A percentile compares a stretch with the other conserved stretches of the same genome.
Conservation (phyloP, 1,284 basidiomycete genomes). For the Apiotrichum porosum region DNA sequence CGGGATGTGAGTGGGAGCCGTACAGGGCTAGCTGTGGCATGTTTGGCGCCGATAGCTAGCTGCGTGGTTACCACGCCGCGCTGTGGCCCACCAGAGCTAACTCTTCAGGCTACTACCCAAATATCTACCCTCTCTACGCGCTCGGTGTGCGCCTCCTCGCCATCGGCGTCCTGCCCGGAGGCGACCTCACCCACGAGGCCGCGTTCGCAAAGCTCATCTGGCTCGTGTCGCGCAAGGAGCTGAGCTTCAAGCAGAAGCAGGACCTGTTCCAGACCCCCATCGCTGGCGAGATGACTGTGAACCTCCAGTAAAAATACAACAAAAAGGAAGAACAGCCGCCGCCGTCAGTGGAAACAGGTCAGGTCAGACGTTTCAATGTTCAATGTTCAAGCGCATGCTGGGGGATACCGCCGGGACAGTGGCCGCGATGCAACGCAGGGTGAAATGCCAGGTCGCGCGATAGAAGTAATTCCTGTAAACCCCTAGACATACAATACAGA, state of each 20-base stretch:
- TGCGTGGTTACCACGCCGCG: neutral
- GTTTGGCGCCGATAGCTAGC: neutral
- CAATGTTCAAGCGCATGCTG: no score
- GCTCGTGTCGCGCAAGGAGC: constrained; percentile 37
- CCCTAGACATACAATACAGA: no score
- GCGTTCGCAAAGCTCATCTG: constrained; percentile 46
- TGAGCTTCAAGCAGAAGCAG: constrained; percentile 39
- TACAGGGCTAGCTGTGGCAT: no score
- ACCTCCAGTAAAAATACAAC: no score
- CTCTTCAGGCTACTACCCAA: constrained; percentile 34
- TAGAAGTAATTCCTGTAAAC: no score
- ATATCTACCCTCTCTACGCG: constrained; percentile 45
- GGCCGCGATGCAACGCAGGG: no score
- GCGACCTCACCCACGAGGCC: constrained; percentile 47
- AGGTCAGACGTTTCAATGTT: no score
- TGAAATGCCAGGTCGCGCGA: no score
- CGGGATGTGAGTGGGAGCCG: constrained; percentile 40
- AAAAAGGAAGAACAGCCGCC: no score
- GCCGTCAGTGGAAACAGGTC: no score
- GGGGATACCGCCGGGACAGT: no score
- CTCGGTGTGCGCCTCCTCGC: constrained; percentile 38
- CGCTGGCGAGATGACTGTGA: constrained; percentile 40
- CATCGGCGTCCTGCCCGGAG: constrained; percentile 41
- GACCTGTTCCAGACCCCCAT: constrained; percentile 36
- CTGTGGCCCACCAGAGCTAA: no score